These are phyloP conservation scores for Aspergillus avenaceus DNA, from an alignment of 495 filamentous ascomycete genomes.

Conservation along the genomic window DNA sequence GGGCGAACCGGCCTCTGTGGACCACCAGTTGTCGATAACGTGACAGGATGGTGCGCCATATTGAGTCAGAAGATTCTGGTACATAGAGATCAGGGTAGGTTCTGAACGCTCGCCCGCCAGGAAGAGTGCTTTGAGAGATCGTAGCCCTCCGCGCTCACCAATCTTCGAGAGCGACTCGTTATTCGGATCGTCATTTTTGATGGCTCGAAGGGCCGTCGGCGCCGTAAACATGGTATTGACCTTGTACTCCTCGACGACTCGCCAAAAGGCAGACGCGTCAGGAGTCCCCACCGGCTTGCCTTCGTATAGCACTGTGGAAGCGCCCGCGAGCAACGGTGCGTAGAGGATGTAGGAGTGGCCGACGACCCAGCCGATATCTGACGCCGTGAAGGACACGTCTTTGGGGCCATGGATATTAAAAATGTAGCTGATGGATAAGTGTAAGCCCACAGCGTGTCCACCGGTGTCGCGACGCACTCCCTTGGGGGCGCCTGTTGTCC, in stretches of 20 bases:
- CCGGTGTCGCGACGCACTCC: constrained; percentile 87
- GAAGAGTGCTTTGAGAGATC: constrained; percentile 46
- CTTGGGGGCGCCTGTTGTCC: constrained; percentile 90
- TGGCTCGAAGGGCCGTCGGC: constrained; percentile 75
- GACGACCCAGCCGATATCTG: constrained; percentile 93
- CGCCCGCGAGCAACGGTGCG: constrained; percentile 78
- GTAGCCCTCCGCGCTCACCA: constrained; percentile 74
- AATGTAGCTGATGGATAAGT: constrained; percentile 81
- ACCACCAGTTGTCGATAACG: constrained; percentile 85
- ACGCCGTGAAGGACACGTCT: constrained; percentile 82
- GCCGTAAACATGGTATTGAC: constrained; percentile 91
- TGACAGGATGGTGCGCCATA: constrained; percentile 40
- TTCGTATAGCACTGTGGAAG: constrained; percentile 87
- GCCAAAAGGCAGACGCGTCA: constrained; percentile 88
- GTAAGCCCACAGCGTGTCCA: constrained; percentile 82
- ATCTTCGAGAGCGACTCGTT: constrained; percentile 66
- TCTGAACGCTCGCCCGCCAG: constrained; percentile 74
- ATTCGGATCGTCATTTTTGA: constrained; percentile 81
- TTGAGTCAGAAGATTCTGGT: constrained; percentile 35
- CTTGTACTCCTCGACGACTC: constrained; percentile 76
- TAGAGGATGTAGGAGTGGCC: constrained; percentile 92
- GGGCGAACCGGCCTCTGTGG: constrained; percentile 73
- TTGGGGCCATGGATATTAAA: constrained; percentile 76
- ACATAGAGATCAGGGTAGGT: constrained; percentile 48
- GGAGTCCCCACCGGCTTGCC: constrained; percentile 81